A percentile compares a stretch with the other conserved stretches of the same genome.
Conservation (phyloP, 805 yeast genomes). For the Yamadazyma ubonensis region DNA sequence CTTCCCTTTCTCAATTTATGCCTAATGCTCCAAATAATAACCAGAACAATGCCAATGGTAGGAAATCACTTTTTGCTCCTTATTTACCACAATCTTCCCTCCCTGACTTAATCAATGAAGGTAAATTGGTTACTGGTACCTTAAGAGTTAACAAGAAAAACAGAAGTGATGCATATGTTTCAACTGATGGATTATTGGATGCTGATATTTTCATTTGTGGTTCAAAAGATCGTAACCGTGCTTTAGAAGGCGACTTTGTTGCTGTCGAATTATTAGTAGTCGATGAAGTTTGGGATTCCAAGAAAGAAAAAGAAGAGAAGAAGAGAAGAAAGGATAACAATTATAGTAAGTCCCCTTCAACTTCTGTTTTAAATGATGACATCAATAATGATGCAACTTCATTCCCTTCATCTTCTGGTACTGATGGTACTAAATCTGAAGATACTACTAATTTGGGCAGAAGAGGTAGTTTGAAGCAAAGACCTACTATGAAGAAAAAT, state of each 20-base stretch:
- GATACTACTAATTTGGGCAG: conserved; percentile 48
- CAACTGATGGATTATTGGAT: conserved; percentile 92
- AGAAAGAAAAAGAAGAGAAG: conserved; percentile 95
- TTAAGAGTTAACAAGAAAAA: conserved; percentile 94
- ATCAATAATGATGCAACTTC: conserved; percentile 81
- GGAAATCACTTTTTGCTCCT: conserved; percentile 91
- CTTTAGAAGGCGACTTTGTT: conserved; percentile 93
- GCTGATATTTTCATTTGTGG: conserved; percentile 98
- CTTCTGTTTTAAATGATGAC: conserved; percentile 56
- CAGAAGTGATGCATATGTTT: conserved; percentile 97
- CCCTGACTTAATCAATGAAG: conserved; percentile 86
- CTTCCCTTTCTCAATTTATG: conserved; percentile 42
- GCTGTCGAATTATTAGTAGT: conserved; percentile 93
- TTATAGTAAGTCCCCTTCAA: conserved; percentile 30
- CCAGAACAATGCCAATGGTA: conserved; percentile 41
- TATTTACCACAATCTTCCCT: conserved; percentile 90
- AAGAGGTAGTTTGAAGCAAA: conserved; percentile 86
- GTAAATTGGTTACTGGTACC: conserved; percentile 88
- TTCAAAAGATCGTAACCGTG: conserved; percentile 96
- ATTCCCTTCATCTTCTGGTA: conserved; percentile 32
- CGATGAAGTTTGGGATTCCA: conserved; percentile 97
- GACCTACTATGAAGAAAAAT: conserved; percentile 96
- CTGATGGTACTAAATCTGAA: conserved; percentile 26
- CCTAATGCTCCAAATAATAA: conserved; percentile 22
- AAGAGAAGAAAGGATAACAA: conserved; percentile 79